phyloP scores from a whole-genome alignment of 2,329 filamentous ascomycete species.

The Thielaviopsis punctulata region DNA sequence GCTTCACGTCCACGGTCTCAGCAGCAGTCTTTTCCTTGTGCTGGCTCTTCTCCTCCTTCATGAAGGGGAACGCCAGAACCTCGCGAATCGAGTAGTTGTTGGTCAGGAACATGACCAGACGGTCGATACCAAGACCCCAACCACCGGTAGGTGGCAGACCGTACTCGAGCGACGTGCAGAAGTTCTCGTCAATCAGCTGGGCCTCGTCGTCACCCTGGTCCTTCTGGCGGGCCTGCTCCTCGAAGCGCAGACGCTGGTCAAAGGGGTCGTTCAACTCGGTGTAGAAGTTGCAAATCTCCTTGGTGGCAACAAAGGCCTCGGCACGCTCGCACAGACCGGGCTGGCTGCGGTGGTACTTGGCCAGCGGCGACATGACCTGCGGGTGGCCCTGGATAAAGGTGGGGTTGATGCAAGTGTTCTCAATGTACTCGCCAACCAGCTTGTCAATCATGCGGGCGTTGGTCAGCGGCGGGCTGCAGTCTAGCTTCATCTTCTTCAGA shows the following conservation, averaged over 20 bases:
- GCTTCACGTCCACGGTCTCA: conserved; percentile 43
- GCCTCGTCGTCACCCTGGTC: conserved; percentile 94
- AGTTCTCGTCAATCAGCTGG: conserved; percentile 89
- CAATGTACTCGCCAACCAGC: conserved; percentile 84
- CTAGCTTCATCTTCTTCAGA: conserved; percentile 77
- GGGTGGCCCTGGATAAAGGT: conserved; percentile 79
- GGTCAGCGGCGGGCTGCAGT: conserved; percentile 78
- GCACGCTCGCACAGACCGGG: conserved; percentile 89
- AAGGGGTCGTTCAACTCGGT: conserved; percentile 90
- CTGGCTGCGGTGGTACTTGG: conserved; percentile 69
- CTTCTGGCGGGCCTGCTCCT: conserved; percentile 93
- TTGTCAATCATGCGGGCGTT: conserved; percentile 95
- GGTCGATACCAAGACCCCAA: conserved; percentile 92
- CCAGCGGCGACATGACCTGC: conserved; percentile 47
- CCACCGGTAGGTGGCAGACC: conserved; percentile 86
- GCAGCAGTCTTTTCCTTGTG: conserved; percentile 37
- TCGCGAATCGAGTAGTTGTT: conserved; percentile 91
- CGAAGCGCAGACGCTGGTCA: conserved; percentile 68
- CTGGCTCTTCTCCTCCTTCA: conserved; percentile 60
- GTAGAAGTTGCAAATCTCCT: conserved; percentile 78
- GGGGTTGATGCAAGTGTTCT: conserved; percentile 83
- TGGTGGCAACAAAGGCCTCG: conserved; percentile 66
- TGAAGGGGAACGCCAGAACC: conserved; percentile 90
- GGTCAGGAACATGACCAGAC: conserved; percentile 87
- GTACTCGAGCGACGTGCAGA: conserved; percentile 78